Base-by-base conservation (phyloP, 163 green algal genomes). In the Chloromonas sp. region DNA sequence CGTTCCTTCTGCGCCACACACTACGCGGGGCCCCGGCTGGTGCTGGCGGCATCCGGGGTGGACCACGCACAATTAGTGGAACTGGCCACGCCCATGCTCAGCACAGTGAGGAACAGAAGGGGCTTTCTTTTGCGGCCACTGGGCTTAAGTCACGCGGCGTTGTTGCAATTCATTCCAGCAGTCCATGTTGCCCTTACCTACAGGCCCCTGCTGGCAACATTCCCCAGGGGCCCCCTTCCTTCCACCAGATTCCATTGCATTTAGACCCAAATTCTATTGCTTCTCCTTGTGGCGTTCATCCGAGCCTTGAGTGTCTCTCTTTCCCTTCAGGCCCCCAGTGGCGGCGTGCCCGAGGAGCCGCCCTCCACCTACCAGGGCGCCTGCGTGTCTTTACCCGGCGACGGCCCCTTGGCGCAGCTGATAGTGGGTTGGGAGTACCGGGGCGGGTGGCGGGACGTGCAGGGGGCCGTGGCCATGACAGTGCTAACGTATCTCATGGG, bases 401-500 rank as follows among this genome's bases (percentile, higher is more conserved):
- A n/a, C 85, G 8, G 78, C 79, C 81, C 85, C 87, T 0, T 83
- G 66, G 81, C 89, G 57, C 92, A 91, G 81, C 78, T 97, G 3
- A 89, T 94, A 61, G 87, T 99, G 60, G 96, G 92, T 0, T 99
- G 99, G 84, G 95, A 98, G 88, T 96, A 94, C 84, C n/a, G 78
- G 5, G 95, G 95, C 58, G 95, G 95, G 58, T 98, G 95, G 95
- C 84, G 88, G 57, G 91, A 95, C 82, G 87, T 97, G 58, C 91
- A 98, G 91, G 91, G 91, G 3, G 93, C 94, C 0, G 91, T 97
- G 59, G 90, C 93, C 1, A 94, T 96, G 87, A 98, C 94, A n/a
- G 95, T 99, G 77, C 91, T 99, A 61, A 95, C 96, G 83, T 98
- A 97, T 87, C 92, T 98, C 78, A 88, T 98, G 85, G 96, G 95